Base-by-base conservation (phyloP, 164 flowering plant species). In the Dillenia turbinata region DNA sequence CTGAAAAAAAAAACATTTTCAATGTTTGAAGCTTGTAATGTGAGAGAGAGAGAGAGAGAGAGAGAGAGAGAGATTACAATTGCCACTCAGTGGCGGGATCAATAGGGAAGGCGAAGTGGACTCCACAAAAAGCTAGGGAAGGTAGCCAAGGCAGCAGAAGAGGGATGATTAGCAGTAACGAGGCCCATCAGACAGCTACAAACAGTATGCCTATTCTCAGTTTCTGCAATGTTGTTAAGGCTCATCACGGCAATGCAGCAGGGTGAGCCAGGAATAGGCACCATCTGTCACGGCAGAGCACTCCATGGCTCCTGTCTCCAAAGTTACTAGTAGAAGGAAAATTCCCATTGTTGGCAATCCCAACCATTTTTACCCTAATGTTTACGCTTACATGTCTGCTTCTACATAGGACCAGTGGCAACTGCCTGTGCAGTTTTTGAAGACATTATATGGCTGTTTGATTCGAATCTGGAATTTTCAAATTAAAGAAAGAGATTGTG, bases 71-170 rank as follows among this genome's bases (percentile, higher is more conserved):
- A 10, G 13, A 14, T 51, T 79, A 82, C 85, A 48, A 64, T 64
- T 67, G 69, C 67, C 92, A 84, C 44, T 84, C 86, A 9, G 79
- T 73, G 61, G 75, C 77, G 9, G 87, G 83, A 44, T 75, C 74
- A 54, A 83, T 65, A 19, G 66, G 61, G 70, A 83, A 85, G 62
- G 89, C 92, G n/a, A 87, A 70, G 57, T 78, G 73, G 57, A 85
- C 67, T 0, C 88, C 84, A 61, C 92, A 85, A 49, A 87, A 72
- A n/a, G 11, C 84, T 86, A 19, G 89, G 82, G 70, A 86, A 52
- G 9, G 83, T 75, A 26, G 89, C 86, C 6, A 87, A 62, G 9
- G 88, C 78, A 44, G 81, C 71, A 57, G 83, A 74, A 62, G 79
- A 74, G 1, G 89, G 75, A 50, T 56, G 72, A 61, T 72, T 78